Evolutionary conservation across 805 yeast genomes (phyloP), one percentile per base, ranked within the genome.

Genomic region (Monosporozyma unispora): DNA sequence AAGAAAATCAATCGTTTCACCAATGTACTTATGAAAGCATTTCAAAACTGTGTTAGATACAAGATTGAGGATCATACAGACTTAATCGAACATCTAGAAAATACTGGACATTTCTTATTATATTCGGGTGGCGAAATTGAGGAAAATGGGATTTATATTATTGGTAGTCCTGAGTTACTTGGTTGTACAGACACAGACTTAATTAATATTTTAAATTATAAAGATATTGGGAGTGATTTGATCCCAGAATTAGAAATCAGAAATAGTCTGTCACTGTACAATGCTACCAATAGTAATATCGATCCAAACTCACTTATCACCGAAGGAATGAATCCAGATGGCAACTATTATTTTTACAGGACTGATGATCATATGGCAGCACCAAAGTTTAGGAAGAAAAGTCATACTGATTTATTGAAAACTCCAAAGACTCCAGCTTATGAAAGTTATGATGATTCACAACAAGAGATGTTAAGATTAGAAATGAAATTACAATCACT

Each of bases 1-100:
- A 80, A 98, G 58, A 87, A 87, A 60, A 74, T 91, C 43, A 77
- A 84, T 37, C 80, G 96, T 58, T 87, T 93, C 58, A 79, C 85
- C 35, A 76, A 80, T 35, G 77, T 78, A 25, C 70, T 88, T 27
- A 78, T 83, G 9, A 75, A 80, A 48, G 80, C 82, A 40, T 87
- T 87, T 56, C 85, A 84, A 52, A 90, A 89, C 60, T 77, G 93
- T 21, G 75, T 76, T 61, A 77, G 74, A 52, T 83, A 80, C 63
- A 78, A 79, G 38, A 63, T 83, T 41, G 73, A 78, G 18, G 75
- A 73, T 43, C 72, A 75, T 57, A 68, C 70, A 50, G 66, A 76
- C 29, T 73, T 87, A 45, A 66, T 87, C 52, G 80, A 77, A 21
- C 63, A 71, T n/a, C 69, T 88, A 54, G 76, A 76, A 46, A 78